These are phyloP conservation scores for Zygoascus biomembranicola DNA, from an alignment of 805 yeast species.

Conservation along the genomic window DNA sequence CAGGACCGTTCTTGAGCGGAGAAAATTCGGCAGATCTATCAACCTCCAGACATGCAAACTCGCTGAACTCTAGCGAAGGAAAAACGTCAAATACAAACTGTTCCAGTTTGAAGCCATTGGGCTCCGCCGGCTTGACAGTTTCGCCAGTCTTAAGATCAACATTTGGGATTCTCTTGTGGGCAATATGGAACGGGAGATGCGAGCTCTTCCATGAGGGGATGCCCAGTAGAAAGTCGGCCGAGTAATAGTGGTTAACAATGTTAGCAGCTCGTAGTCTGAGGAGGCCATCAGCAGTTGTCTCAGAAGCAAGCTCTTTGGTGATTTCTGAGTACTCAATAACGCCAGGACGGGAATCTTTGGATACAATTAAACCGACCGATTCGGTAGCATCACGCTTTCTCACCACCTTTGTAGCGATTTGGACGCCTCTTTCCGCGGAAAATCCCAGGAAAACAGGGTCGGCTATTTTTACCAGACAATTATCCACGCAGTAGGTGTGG, in stretches of 20 bases:
- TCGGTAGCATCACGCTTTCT: conserved; percentile 84
- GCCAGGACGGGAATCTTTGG: conserved; percentile 53
- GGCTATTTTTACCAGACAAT: conserved; percentile 82
- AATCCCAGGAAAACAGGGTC: conserved; percentile 89
- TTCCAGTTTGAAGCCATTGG: conserved; percentile 91
- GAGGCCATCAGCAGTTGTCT: conserved; percentile 37
- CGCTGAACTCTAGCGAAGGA: conserved; percentile 57
- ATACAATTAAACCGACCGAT: conserved; percentile 84
- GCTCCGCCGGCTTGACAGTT: conserved; percentile 52
- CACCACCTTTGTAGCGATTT: conserved; percentile 89
- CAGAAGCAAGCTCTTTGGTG: conserved; percentile 59
- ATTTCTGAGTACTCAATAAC: conserved; percentile 96
- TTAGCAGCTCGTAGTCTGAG: conserved; percentile 86
- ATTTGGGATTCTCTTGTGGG: conserved; percentile 75
- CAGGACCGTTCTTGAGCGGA: conserved; percentile 87
- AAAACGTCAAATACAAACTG: conserved; percentile 97
- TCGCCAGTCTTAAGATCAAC: conserved; percentile 42
- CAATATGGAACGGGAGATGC: conserved; percentile 84
- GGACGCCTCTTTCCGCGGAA: conserved; percentile 56
- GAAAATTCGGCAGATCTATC: conserved; percentile 79
- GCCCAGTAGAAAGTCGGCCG: conserved; percentile 57
- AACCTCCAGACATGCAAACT: conserved; percentile 90
- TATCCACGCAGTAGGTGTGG: conserved; percentile 97
- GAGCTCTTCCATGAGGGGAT: conserved; percentile 53
- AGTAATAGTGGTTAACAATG: conserved; percentile 93